A percentile compares a stretch with the other conserved stretches of the same genome.
Evolutionary conservation across 495 filamentous ascomycete genomes (phyloP).

Genomic region (Sphaerosporella brunnea): DNA sequence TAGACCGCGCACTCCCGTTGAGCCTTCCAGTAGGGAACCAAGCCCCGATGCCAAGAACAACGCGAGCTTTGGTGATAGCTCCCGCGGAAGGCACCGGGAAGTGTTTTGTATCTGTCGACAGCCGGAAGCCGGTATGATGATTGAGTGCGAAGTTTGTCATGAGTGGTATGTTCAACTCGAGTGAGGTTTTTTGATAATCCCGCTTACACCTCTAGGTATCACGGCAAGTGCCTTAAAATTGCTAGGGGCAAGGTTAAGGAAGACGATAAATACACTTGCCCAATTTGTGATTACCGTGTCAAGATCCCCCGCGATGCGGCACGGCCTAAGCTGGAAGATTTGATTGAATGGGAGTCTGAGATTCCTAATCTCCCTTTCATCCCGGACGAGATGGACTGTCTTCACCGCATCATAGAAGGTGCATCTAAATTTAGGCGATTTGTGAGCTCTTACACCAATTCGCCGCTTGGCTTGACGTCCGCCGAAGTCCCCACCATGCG

Average conservation of each 20-base stretch:
- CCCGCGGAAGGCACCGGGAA: slow-evolving; percentile 42
- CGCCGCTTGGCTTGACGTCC: slow-evolving; percentile 52
- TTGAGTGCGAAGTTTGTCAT: slow-evolving; percentile 93
- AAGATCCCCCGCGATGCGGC: slow-evolving; percentile 98
- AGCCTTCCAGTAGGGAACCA: slow-evolving; percentile 74
- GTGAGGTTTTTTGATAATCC: not conserved
- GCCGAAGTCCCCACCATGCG: slow-evolving; percentile 77
- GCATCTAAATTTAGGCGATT: slow-evolving; percentile 72
- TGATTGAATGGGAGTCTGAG: slow-evolving; percentile 74
- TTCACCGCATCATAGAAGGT: slow-evolving; percentile 67
- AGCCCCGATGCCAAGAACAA: slow-evolving; percentile 43
- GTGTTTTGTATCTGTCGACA: slow-evolving; percentile 95
- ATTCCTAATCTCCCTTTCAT: slow-evolving; percentile 75
- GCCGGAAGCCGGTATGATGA: slow-evolving; percentile 95
- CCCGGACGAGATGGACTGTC: slow-evolving; percentile 76
- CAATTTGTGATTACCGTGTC: slow-evolving; percentile 92
- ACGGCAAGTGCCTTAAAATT: slow-evolving; percentile 96
- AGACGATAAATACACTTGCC: slow-evolving; percentile 95
- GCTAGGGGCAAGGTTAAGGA: slow-evolving; percentile 94
- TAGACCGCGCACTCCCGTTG: slow-evolving; percentile 71
- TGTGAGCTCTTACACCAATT: slow-evolving; percentile 57
- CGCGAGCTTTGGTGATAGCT: slow-evolving; percentile 31
- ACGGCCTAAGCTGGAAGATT: slow-evolving; percentile 84
- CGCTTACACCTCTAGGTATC: slow-evolving; percentile 79
- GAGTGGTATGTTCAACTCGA: slow-evolving; percentile 54